Conservation (phyloP, 768 basidiomycete genomes). For the Phaeotremella fagi region DNA sequence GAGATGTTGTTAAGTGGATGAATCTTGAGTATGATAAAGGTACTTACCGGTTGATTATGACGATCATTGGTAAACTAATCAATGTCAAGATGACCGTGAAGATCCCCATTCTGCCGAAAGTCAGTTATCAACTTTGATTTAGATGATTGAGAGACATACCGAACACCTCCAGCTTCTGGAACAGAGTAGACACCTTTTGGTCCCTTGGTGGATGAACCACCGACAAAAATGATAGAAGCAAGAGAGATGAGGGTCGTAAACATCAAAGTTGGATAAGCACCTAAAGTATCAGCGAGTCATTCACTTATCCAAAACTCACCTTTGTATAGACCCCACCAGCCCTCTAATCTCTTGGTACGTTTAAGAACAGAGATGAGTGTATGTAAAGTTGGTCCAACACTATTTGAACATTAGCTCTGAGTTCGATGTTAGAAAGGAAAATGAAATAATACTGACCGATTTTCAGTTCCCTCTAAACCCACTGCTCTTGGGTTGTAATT, state of each 20-base stretch:
- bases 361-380: conserved; percentile 39
- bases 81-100: conserved; percentile 45
- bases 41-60: conserved; percentile 47
- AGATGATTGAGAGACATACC: conserved; percentile 17
- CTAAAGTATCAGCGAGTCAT: conserved; percentile 14
- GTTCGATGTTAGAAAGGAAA: too few relatives aligned
- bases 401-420: conserved; percentile 5
- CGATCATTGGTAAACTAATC: conserved; percentile 45
- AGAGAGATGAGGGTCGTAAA: conserved; percentile 43
- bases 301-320: conserved; percentile 21
- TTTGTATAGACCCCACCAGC: conserved; percentile 47
- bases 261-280: conserved; percentile 37
- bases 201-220: conserved; percentile 39
- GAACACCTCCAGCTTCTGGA: conserved; percentile 44
- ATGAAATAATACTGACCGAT: conserved; percentile 20
- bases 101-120: conserved; percentile 37
- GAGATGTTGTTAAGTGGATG: neutral
- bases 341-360: conserved; percentile 46
- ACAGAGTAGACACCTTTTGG: conserved; percentile 46
- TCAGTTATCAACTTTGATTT: neutral
- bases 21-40: too few relatives aligned
- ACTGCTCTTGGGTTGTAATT: conserved; percentile 48
- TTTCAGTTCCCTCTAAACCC: conserved; percentile 43
- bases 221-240: conserved; percentile 46
- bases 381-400: conserved; percentile 46